Evolutionary conservation across 2,329 filamentous ascomycete genomes (phyloP).

Genomic region (Ophiostoma sp.): DNA sequence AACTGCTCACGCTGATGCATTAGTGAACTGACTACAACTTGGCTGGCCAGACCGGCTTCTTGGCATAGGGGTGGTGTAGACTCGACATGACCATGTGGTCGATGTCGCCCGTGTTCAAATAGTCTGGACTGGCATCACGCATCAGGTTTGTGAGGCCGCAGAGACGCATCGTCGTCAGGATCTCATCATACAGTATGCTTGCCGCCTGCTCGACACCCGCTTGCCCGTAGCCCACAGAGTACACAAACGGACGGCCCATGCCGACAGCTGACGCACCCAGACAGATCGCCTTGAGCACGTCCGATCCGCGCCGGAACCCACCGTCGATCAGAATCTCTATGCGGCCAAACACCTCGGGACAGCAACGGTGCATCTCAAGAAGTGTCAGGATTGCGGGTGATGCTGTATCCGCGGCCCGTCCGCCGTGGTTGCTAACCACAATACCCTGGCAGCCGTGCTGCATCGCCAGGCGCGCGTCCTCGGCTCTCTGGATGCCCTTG

Average conservation of each 20-base stretch:
- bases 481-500: constrained; percentile 53
- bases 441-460: constrained; percentile 49
- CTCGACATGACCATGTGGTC: constrained; percentile 31
- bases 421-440: constrained; percentile 54
- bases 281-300: constrained; percentile 41
- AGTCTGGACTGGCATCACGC: constrained; percentile 25
- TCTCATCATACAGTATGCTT: constrained; percentile 37
- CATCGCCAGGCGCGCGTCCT: constrained; percentile 48
- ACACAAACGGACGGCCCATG: constrained; percentile 46
- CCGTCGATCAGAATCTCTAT: constrained; percentile 39
- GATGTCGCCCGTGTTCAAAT: constrained; percentile 31
- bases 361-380: constrained; percentile 37
- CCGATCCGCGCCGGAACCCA: constrained; percentile 40
- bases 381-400: constrained; percentile 37
- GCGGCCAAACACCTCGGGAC: constrained; percentile 38
- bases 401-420: constrained; percentile 48
- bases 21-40: constrained; percentile 14
- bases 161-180: constrained; percentile 37
- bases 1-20: no score
- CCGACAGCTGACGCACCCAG: constrained; percentile 41
- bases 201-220: constrained; percentile 42
- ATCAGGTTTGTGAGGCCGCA: constrained; percentile 29
- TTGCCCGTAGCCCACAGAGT: constrained; percentile 36
- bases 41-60: constrained; percentile 21
- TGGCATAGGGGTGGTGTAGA: constrained; percentile 23